Percentiles rank a stretch among this genome's conserved stretches.
These are phyloP conservation scores for Saitozyma podzolica DNA, from an alignment of 768 basidiomycete species.

Conservation along the genomic window DNA sequence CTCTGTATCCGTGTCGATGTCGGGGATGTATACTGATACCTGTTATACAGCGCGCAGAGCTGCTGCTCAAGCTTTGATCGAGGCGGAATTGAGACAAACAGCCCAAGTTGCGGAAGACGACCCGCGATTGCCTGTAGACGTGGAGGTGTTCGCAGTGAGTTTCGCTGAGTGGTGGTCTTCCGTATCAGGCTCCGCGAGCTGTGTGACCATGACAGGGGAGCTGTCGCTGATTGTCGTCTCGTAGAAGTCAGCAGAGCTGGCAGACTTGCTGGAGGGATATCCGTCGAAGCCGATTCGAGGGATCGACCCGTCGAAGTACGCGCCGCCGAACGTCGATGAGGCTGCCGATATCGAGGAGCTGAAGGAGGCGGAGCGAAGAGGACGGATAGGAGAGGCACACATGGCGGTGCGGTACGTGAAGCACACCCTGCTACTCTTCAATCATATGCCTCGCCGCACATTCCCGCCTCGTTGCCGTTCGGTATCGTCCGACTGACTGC, in stretches of 20 bases:
- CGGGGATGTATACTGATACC: no score
- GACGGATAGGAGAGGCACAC: conserved; percentile 44
- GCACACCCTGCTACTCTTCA: neutral
- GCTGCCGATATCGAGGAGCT: conserved; percentile 35
- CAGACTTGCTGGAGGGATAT: conserved; percentile 32
- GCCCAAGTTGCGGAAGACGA: conserved; percentile 35
- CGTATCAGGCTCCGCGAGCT: neutral
- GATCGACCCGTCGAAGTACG: conserved; percentile 48
- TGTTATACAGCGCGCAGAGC: conserved; percentile 30
- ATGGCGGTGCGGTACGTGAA: conserved; percentile 45
- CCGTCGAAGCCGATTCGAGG: conserved; percentile 32
- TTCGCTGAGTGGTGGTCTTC: neutral
- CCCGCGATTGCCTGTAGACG: conserved; percentile 39
- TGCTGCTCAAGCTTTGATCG: conserved; percentile 43
- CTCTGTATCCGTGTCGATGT: no score
- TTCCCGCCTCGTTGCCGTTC: neutral
- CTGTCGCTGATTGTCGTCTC: conserved; percentile 13
- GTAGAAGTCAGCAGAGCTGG: conserved; percentile 44
- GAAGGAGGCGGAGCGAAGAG: conserved; percentile 36
- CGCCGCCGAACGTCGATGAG: conserved; percentile 15
- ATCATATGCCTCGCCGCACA: neutral
- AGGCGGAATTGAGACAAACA: conserved; percentile 43
- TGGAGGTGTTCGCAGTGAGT: conserved; percentile 46
- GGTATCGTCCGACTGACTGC: neutral
- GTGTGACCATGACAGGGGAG: neutral